These are phyloP conservation scores for Glycine soja DNA, from an alignment of 306 rosid genomes.

Conservation along the genomic window DNA sequence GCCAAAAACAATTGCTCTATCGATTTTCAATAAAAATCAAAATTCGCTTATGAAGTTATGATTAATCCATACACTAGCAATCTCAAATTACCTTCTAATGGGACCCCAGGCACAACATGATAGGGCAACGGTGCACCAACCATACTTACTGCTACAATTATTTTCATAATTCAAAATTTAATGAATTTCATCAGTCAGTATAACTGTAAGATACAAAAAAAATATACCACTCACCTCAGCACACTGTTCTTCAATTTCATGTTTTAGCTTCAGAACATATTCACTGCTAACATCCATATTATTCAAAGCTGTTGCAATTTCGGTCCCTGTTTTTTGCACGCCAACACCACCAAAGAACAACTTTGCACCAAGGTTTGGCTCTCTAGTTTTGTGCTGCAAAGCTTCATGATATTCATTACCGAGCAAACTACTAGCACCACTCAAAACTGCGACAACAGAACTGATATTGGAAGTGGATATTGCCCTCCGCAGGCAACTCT, in stretches of 20 bases:
- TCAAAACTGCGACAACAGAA: conserved; percentile 86
- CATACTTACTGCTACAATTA: conserved; percentile 17
- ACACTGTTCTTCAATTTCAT: conserved; percentile 94
- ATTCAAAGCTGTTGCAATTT: conserved; percentile 88
- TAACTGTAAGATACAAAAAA: conserved; percentile 20
- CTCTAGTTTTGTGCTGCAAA: conserved; percentile 82
- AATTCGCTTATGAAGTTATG: neutral
- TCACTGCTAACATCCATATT: conserved; percentile 91
- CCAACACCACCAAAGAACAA: conserved; percentile 93
- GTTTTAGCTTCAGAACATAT: conserved; percentile 87
- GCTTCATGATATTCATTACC: conserved; percentile 90
- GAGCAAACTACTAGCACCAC: conserved; percentile 88
- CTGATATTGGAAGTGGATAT: conserved; percentile 89
- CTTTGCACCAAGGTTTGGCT: conserved; percentile 92
- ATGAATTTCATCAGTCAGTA: conserved; percentile 12
- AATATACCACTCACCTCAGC: conserved; percentile 70
- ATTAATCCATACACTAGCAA: conserved; percentile 13
- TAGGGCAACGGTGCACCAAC: neutral
- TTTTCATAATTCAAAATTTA: neutral
- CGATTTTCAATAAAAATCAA: conserved; percentile 1
- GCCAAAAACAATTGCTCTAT: conserved; percentile 2
- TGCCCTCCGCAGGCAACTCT: conserved; percentile 88
- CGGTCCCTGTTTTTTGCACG: conserved; percentile 85
- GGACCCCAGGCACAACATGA: neutral
- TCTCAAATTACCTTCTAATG: neutral